These are phyloP conservation scores for Paraconiothyrium brasiliense DNA, from an alignment of 2,329 filamentous ascomycete species.

Conservation along the genomic window DNA sequence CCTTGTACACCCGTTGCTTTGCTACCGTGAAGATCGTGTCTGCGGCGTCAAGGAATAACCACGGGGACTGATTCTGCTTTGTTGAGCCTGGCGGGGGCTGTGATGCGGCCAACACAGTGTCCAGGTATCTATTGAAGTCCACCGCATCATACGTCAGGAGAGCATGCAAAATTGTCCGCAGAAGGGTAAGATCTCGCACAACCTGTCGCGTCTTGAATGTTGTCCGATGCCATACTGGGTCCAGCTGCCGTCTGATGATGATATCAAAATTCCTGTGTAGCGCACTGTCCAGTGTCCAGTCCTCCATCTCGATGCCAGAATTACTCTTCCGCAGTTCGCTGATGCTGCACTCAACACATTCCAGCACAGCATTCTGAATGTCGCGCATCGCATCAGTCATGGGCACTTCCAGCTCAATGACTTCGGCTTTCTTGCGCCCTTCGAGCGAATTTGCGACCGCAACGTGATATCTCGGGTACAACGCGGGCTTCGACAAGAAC, in stretches of 20 bases:
- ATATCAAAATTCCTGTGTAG: slow-evolving; percentile 92
- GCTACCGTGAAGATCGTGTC: slow-evolving; percentile 94
- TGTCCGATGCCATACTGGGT: slow-evolving; percentile 96
- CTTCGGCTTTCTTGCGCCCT: slow-evolving; percentile 90
- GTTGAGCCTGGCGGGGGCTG: slow-evolving; percentile 88
- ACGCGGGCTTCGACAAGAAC: slow-evolving; percentile 84
- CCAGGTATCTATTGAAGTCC: slow-evolving; percentile 89
- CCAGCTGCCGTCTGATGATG: slow-evolving; percentile 86
- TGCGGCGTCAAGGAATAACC: slow-evolving; percentile 94
- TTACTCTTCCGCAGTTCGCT: slow-evolving; percentile 93
- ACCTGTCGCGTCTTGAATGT: slow-evolving; percentile 96
- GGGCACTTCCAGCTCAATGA: slow-evolving; percentile 93
- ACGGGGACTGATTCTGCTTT: slow-evolving; percentile 88
- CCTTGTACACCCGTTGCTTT: slow-evolving; percentile 85
- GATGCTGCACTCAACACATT: slow-evolving; percentile 95
- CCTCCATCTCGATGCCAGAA: slow-evolving; percentile 89
- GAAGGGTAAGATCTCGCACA: slow-evolving; percentile 84
- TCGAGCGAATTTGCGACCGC: slow-evolving; percentile 89
- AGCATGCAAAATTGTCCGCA: slow-evolving; percentile 81
- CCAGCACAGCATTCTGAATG: slow-evolving; percentile 93
- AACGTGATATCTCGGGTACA: slow-evolving; percentile 95
- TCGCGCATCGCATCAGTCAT: slow-evolving; percentile 95
- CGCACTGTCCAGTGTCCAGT: slow-evolving; percentile 95
- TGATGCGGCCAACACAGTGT: slow-evolving; percentile 91
- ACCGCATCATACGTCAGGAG: slow-evolving; percentile 89